Conservation (phyloP, 2,329 filamentous ascomycete species). For the Didymella keratinophila region DNA sequence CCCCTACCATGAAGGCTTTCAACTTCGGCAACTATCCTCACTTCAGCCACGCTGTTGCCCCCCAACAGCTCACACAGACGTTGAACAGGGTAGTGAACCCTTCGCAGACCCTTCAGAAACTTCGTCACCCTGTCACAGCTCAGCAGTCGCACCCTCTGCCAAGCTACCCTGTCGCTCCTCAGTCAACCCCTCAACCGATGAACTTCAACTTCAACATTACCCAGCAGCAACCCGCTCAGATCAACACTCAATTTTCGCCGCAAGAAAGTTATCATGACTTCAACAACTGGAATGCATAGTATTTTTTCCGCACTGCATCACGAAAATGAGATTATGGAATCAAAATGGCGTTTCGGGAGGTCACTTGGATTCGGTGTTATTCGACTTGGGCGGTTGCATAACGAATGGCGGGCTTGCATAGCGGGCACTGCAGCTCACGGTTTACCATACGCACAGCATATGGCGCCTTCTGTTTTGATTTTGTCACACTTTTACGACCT, state of each 20-base stretch:
- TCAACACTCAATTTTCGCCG: conserved; percentile 18
- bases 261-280: conserved; percentile 18
- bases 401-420: conserved; percentile 16
- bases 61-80: conserved; percentile 22
- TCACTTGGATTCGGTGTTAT: conserved; percentile 1
- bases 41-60: conserved; percentile 22
- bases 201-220: conserved; percentile 17
- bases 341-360: conserved; percentile 10
- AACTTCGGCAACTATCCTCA: conserved; percentile 20
- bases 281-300: conserved; percentile 14
- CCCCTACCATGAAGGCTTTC: conserved; percentile 31
- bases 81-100: conserved; percentile 22
- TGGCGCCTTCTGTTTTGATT: conserved; percentile 7
- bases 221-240: conserved; percentile 15
- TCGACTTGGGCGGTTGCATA: conserved; percentile 10
- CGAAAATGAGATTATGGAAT: conserved; percentile 12
- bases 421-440: conserved; percentile 11
- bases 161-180: conserved; percentile 15
- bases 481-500: conserved; percentile 7
- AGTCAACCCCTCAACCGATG: conserved; percentile 16
- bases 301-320: background rate
- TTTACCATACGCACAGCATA: conserved; percentile 13
- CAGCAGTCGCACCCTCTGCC: conserved; percentile 19
- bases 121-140: conserved; percentile 20
- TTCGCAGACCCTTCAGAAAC: conserved; percentile 19